Conservation (phyloP, 2,329 filamentous ascomycete genomes). For the Cyphellophora attinorum region DNA sequence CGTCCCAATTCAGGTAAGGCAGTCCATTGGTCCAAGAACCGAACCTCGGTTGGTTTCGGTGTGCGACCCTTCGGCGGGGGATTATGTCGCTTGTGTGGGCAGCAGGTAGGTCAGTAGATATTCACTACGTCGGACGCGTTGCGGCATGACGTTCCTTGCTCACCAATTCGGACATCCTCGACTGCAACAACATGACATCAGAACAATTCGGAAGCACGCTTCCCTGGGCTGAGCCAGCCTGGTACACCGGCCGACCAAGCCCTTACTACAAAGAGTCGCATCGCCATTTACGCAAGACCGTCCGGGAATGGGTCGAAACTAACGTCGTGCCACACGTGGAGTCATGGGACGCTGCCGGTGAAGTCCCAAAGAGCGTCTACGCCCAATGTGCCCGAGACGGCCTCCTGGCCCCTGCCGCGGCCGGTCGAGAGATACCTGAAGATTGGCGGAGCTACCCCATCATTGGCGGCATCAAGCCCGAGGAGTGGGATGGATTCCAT, state of each 20-base stretch:
- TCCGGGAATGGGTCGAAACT: slow-evolving; percentile 51
- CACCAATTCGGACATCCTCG: too few relatives aligned
- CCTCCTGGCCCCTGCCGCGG: not conserved
- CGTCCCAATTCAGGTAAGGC: too few relatives aligned
- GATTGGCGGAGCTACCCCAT: slow-evolving; percentile 14
- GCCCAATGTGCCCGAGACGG: slow-evolving; percentile 4
- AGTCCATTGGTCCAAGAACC: too few relatives aligned
- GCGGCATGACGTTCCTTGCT: too few relatives aligned
- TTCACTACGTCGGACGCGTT: too few relatives aligned
- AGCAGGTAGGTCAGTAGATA: too few relatives aligned
- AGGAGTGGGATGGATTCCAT: slow-evolving; percentile 29
- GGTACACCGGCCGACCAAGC: slow-evolving; percentile 36
- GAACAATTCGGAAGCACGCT: too few relatives aligned
- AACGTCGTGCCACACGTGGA: slow-evolving; percentile 49
- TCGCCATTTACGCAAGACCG: slow-evolving; percentile 44
- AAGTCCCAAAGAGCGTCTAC: slow-evolving; percentile 32
- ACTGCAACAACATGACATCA: too few relatives aligned
- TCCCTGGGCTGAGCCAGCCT: slow-evolving; percentile 27
- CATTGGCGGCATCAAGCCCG: slow-evolving; percentile 21
- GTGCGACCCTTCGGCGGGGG: too few relatives aligned
- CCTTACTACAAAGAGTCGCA: slow-evolving; percentile 57
- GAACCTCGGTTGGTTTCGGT: too few relatives aligned
- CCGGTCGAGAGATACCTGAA: too few relatives aligned
- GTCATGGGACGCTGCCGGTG: slow-evolving; percentile 53
- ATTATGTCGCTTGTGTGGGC: too few relatives aligned